Conservation (phyloP, 148 eudicot genomes). For the Vaccinium macrocarpon region DNA sequence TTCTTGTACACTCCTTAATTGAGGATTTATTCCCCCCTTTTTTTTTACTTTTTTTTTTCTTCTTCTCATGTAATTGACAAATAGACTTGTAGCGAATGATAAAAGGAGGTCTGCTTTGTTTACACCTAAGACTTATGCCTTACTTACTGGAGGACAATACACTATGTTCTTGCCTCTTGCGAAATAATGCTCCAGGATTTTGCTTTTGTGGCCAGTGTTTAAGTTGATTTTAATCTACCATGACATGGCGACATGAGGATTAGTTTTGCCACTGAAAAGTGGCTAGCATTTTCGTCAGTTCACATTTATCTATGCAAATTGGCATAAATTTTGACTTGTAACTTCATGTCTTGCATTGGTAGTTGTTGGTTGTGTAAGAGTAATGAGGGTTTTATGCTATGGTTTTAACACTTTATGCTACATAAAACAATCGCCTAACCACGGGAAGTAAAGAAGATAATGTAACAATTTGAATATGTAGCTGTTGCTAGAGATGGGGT, state of each 20-base stretch:
- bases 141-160: neutral
- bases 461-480: neutral
- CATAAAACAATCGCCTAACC: neutral
- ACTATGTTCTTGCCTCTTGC: neutral
- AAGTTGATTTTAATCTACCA: neutral
- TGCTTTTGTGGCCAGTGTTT: neutral
- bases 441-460: neutral
- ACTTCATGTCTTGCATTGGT: neutral
- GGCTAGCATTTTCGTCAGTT: neutral
- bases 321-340: neutral
- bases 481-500: neutral
- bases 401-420: neutral
- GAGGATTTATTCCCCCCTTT: neutral
- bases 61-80: neutral
- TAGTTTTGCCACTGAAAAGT: neutral
- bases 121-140: neutral
- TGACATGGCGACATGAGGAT: neutral
- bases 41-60: neutral
- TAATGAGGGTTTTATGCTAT: neutral
- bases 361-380: neutral
- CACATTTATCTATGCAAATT: neutral
- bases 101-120: neutral
- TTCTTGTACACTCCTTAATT: constrained; percentile 10
- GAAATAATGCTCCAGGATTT: neutral
- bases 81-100: neutral